phyloP scores from a whole-genome alignment of 2,329 filamentous ascomycete genomes.

The Fusarium lateritium region DNA sequence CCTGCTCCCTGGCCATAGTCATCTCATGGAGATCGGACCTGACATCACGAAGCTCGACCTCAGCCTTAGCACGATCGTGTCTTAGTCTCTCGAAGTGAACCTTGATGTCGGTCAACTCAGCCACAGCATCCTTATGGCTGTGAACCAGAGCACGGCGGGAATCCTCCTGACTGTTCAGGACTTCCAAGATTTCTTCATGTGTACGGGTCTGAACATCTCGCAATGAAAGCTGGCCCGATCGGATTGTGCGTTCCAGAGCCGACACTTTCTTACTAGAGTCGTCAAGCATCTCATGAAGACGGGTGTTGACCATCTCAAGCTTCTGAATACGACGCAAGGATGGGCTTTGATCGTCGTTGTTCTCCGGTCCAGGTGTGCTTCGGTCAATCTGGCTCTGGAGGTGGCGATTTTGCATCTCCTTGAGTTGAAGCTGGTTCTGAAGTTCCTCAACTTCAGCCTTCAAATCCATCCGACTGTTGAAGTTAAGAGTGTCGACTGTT shows the following conservation, averaged over 20 bases:
- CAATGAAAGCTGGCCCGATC: conserved; percentile 87
- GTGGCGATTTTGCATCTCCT: conserved; percentile 95
- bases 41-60: conserved; percentile 89
- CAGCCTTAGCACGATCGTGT: conserved; percentile 82
- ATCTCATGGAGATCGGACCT: conserved; percentile 89
- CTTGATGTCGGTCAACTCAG: conserved; percentile 89
- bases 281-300: conserved; percentile 93
- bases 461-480: conserved; percentile 91
- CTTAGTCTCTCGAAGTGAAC: conserved; percentile 89
- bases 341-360: conserved; percentile 82
- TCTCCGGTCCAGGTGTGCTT: conserved; percentile 72
- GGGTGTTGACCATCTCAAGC: conserved; percentile 91
- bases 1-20: conserved; percentile 83
- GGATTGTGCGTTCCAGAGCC: conserved; percentile 86
- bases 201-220: conserved; percentile 94
- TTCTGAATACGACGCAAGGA: conserved; percentile 88
- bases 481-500: conserved; percentile 84
- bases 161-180: conserved; percentile 94
- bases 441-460: conserved; percentile 92
- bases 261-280: conserved; percentile 95
- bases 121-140: conserved; percentile 86
- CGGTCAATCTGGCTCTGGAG: conserved; percentile 89
- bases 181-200: conserved; percentile 92
- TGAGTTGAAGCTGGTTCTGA: conserved; percentile 93
- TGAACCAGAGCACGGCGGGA: conserved; percentile 85